A percentile compares a stretch with the other conserved stretches of the same genome.
These are phyloP conservation scores for Posidonia oceanica DNA, from an alignment of 116 monocot genomes.

Conservation along the genomic window DNA sequence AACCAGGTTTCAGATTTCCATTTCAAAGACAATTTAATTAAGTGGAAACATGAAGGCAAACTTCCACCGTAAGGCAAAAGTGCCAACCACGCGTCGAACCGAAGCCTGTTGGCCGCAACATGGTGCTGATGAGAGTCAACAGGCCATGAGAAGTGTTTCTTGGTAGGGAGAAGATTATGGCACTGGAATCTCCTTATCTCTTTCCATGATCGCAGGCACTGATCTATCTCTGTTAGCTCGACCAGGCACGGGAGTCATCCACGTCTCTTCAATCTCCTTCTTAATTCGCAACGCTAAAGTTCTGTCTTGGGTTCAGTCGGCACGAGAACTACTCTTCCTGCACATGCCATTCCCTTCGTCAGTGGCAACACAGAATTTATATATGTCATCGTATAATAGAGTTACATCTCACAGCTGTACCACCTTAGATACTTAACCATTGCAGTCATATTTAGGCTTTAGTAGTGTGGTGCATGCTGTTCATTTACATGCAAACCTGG, in stretches of 20 bases:
- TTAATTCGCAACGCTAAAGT: too few species aligned
- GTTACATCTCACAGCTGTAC: neutral
- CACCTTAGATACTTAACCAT: neutral
- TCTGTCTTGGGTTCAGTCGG: too few species aligned
- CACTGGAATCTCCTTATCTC: neutral
- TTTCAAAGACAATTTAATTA: too few species aligned
- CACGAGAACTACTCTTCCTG: neutral
- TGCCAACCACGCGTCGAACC: too few species aligned
- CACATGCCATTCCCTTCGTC: neutral
- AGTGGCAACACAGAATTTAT: neutral
- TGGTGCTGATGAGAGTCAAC: too few species aligned
- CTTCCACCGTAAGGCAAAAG: too few species aligned
- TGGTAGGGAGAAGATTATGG: neutral
- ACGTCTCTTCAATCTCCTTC: neutral
- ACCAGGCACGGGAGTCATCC: neutral
- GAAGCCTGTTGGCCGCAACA: too few species aligned
- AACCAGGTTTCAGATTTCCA: too few species aligned
- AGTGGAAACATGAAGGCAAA: too few species aligned
- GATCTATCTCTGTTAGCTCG: neutral
- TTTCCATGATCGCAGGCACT: neutral
- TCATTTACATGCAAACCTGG: neutral
- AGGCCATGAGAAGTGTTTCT: too few species aligned
- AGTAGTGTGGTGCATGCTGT: neutral
- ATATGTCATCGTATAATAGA: neutral
- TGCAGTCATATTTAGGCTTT: neutral